phyloP scores from a whole-genome alignment of 2,329 filamentous ascomycete species.

The Aspergillus unguis region DNA sequence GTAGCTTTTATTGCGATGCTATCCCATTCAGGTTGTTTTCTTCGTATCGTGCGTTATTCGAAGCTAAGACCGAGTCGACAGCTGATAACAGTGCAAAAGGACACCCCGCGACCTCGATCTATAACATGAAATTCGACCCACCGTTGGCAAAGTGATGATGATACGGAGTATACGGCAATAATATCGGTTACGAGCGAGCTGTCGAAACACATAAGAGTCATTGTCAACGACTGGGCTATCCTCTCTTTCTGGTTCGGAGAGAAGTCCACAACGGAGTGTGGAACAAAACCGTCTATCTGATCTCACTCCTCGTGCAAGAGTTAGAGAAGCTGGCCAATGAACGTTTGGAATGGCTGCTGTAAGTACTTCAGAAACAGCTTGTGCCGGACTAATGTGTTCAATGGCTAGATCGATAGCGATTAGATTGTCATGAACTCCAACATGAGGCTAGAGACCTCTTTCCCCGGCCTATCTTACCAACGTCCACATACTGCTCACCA shows the following conservation, averaged over 20 bases:
- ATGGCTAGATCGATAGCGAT: constrained; percentile 35
- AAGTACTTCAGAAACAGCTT: constrained; percentile 3
- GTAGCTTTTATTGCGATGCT: not conserved
- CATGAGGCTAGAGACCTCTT: constrained; percentile 32
- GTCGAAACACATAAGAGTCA: constrained; percentile 42
- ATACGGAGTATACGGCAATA: constrained; percentile 13
- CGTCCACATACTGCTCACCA: constrained; percentile 29
- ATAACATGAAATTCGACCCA: not conserved
- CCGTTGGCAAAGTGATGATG: constrained; percentile 18
- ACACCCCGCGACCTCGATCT: not conserved
- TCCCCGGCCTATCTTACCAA: constrained; percentile 28
- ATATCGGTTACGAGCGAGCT: constrained; percentile 41
- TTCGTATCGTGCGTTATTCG: not conserved
- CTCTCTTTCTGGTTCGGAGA: constrained; percentile 42
- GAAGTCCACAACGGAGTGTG: constrained; percentile 43
- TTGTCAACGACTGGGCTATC: constrained; percentile 41
- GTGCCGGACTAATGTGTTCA: too few relatives aligned
- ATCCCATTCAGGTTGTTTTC: constrained; percentile 1
- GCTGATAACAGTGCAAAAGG: not conserved
- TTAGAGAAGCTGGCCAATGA: constrained; percentile 25
- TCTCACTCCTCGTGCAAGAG: constrained; percentile 32
- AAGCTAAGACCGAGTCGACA: not conserved
- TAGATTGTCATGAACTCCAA: constrained; percentile 34
- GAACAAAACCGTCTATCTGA: constrained; percentile 46
- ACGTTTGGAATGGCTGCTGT: constrained; percentile 34